Base-by-base conservation (phyloP, 768 basidiomycete species). In the Boletus pseudo-olivaceus region DNA sequence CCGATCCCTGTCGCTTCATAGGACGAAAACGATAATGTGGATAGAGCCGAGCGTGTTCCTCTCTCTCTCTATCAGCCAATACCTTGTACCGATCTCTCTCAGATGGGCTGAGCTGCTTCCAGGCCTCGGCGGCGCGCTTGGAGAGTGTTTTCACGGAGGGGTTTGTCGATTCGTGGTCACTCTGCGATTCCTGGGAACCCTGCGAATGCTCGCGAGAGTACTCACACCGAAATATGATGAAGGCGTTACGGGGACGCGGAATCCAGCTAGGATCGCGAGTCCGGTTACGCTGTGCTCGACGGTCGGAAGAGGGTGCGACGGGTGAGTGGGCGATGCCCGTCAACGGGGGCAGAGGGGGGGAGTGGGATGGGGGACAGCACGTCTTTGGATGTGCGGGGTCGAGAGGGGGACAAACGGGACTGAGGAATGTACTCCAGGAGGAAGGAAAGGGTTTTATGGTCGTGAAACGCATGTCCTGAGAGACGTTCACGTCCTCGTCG, bases 81-180 rank as follows among this genome's bases (percentile, higher is more conserved):
- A 65, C 61, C 61, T 78, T 77, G 74, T 76, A 89, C 51, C 67
- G 72, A 17, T 77, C 65, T 57, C 72, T 80, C 51, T 82, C 80
- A 40, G 76, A 73, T 0, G 62, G 53, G 0, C 79, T 56, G 14
- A 91, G 75, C 53, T 78, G 72, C 37, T 76, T 78, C 92, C 92
- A 94, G 30, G 87, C 84, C 48, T 85, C 84, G 0, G 81, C 85
- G 0, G 90, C 90, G 44, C 87, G 79, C 61, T 87, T 86, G n/a
- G 87, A 90, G 37, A 93, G 78, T 2, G 81, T 78, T 66, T 82
- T 82, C 54, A 80, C 79, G 23, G 49, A 63, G 14, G 53, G 34
- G 27, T 59, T 61, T 29, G 55, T 42, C 12, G 53, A 15, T 37
- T 63, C 63, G 10, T 56, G 39, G 7, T 63, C 50, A 33, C 73